These are phyloP conservation scores for Phaeosphaeriaceae sp. DNA, from an alignment of 2,329 filamentous ascomycete species.

Conservation along the genomic window DNA sequence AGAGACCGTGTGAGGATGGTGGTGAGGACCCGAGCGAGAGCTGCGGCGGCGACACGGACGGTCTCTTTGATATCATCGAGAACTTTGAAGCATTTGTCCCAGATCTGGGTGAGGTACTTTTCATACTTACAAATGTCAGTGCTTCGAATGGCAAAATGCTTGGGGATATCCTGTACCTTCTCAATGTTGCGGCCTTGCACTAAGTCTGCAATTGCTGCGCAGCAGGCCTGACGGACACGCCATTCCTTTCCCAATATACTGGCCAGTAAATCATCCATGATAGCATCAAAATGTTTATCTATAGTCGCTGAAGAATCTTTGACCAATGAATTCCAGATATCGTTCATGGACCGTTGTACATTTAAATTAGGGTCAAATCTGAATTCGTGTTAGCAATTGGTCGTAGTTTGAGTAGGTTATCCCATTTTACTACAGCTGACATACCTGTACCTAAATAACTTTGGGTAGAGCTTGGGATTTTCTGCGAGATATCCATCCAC, in stretches of 20 bases:
- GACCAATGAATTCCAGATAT: constrained; percentile 96
- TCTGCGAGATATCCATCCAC: constrained; percentile 70
- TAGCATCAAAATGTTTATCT: constrained; percentile 82
- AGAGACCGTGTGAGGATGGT: constrained; percentile 85
- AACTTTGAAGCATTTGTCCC: constrained; percentile 85
- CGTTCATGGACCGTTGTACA: constrained; percentile 93
- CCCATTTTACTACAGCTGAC: neutral
- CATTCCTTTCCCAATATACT: constrained; percentile 91
- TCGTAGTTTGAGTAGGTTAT: neutral
- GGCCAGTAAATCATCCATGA: constrained; percentile 84
- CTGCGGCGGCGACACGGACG: constrained; percentile 80
- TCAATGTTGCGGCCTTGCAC: constrained; percentile 75
- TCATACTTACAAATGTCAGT: constrained; percentile 66
- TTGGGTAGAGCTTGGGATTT: constrained; percentile 93
- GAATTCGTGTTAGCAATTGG: constrained; percentile 18
- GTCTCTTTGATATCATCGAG: constrained; percentile 95
- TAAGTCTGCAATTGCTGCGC: constrained; percentile 85
- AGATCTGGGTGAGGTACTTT: constrained; percentile 82
- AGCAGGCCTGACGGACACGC: constrained; percentile 91
- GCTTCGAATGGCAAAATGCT: neutral
- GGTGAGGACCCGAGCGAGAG: constrained; percentile 82
- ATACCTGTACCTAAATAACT: constrained; percentile 83
- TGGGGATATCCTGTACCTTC: constrained; percentile 36
- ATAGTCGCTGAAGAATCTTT: constrained; percentile 82
- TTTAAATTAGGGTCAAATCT: constrained; percentile 90